phyloP scores from a whole-genome alignment of 148 eudicot genomes.

The Cornus kousa region DNA sequence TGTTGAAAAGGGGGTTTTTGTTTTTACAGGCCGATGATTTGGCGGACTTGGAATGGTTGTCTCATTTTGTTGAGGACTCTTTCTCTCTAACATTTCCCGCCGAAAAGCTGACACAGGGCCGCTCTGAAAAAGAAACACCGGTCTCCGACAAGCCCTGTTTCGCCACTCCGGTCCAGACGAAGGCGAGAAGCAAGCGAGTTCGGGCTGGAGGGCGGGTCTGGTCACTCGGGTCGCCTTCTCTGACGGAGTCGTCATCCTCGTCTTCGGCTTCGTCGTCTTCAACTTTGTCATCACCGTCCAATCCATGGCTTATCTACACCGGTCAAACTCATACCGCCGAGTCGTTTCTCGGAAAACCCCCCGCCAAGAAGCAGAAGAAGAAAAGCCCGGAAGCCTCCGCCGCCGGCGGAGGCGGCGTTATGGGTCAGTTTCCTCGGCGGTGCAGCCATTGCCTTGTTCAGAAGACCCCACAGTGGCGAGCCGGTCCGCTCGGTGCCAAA shows the following conservation, averaged over 20 bases:
- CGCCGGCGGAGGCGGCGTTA: background rate
- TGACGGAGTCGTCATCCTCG: conserved; percentile 20
- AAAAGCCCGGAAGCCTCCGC: background rate
- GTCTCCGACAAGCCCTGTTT: conserved; percentile 7
- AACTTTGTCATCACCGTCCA: conserved; percentile 12
- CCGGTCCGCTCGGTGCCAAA: conserved; percentile 44
- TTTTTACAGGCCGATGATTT: conserved; percentile 30
- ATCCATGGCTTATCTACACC: conserved; percentile 12
- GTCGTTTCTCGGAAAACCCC: conserved; percentile 12
- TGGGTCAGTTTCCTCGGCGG: conserved; percentile 22
- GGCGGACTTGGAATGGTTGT: conserved; percentile 39
- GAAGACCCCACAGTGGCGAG: conserved; percentile 54
- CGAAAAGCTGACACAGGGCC: background rate
- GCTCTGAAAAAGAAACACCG: conserved; percentile 4
- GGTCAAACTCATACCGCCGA: conserved; percentile 22
- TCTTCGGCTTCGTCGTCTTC: conserved; percentile 21
- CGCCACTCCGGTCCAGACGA: conserved; percentile 37
- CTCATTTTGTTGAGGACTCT: conserved; percentile 39
- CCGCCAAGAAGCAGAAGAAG: conserved; percentile 19
- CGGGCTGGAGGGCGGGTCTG: conserved; percentile 31
- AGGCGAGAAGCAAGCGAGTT: conserved; percentile 36
- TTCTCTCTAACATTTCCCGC: conserved; percentile 16
- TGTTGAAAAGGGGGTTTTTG: background rate
- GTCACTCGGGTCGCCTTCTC: conserved; percentile 26
- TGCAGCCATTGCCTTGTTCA: conserved; percentile 47